Percentiles rank a stretch among this genome's conserved stretches.
phyloP scores from a whole-genome alignment of 805 yeast species.

The Monosporozyma servazzii region DNA sequence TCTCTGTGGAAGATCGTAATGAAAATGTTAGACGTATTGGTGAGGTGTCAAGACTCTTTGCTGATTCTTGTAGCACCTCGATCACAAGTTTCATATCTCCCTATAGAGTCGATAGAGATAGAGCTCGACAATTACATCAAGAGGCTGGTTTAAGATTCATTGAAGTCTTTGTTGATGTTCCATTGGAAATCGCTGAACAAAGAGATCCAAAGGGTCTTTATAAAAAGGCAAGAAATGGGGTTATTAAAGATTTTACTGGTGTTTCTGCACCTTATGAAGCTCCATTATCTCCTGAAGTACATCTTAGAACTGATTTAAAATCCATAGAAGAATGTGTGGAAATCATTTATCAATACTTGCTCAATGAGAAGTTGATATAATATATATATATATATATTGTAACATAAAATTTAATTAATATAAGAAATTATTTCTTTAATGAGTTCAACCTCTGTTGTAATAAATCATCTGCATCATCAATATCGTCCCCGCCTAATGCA shows the following conservation, averaged over 20 bases:
- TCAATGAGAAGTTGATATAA: slow-evolving; percentile 34
- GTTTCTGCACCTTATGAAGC: slow-evolving; percentile 94
- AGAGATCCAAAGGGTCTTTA: slow-evolving; percentile 97
- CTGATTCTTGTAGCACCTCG: slow-evolving; percentile 83
- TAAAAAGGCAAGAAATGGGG: slow-evolving; percentile 93
- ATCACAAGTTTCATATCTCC: slow-evolving; percentile 92
- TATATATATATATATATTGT: background rate
- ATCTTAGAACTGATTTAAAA: slow-evolving; percentile 59
- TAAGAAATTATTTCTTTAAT: slow-evolving; percentile 42
- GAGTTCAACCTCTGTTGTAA: slow-evolving; percentile 82
- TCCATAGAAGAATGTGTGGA: slow-evolving; percentile 76
- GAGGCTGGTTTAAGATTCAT: slow-evolving; percentile 70
- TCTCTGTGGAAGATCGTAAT: slow-evolving; percentile 82
- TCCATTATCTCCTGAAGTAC: slow-evolving; percentile 77
- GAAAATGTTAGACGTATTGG: slow-evolving; percentile 93
- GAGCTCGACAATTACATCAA: slow-evolving; percentile 78
- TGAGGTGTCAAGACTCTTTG: slow-evolving; percentile 88
- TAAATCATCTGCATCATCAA: slow-evolving; percentile 58
- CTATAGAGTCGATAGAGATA: slow-evolving; percentile 72
- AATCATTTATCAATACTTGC: slow-evolving; percentile 58
- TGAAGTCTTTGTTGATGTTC: slow-evolving; percentile 89
- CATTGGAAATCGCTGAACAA: slow-evolving; percentile 87
- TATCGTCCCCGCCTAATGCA: slow-evolving; percentile 30
- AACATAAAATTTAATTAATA: background rate
- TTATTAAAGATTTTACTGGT: slow-evolving; percentile 91